Conservation (phyloP, 148 eudicot species). For the Heliosperma pusillum region DNA sequence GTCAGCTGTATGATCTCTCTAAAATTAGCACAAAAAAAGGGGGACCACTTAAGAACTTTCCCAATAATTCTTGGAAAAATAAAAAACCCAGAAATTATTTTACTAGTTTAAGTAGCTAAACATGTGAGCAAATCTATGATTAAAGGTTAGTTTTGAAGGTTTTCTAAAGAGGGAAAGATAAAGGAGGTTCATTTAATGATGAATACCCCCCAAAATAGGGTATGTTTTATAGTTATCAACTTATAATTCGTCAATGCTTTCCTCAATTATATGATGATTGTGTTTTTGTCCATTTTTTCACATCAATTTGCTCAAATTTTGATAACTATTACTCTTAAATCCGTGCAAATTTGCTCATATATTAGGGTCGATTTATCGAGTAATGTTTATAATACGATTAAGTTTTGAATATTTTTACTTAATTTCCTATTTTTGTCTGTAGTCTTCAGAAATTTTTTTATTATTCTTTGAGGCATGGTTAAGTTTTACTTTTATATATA, state of each 20-base stretch:
- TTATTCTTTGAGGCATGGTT: too few species aligned
- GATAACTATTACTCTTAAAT: too few species aligned
- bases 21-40: neutral
- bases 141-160: neutral
- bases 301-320: neutral
- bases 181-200: conserved; percentile 10
- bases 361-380: too few species aligned
- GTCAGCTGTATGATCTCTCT: conserved; percentile 10
- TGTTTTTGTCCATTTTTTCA: neutral
- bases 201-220: conserved; percentile 7
- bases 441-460: too few species aligned
- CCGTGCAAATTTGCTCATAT: too few species aligned
- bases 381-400: too few species aligned
- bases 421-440: too few species aligned
- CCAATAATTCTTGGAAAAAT: conserved; percentile 4
- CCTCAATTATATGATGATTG: neutral
- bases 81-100: neutral
- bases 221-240: neutral
- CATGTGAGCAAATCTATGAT: neutral
- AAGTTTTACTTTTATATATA: too few species aligned
- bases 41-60: conserved; percentile 12
- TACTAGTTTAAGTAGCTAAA: neutral
- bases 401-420: too few species aligned
- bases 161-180: conserved; percentile 18
- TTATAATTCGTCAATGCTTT: conserved; percentile 18